These are phyloP conservation scores for Selaginella moellendorffii DNA, from an alignment of 75 land plant genomes.

Conservation along the genomic window DNA sequence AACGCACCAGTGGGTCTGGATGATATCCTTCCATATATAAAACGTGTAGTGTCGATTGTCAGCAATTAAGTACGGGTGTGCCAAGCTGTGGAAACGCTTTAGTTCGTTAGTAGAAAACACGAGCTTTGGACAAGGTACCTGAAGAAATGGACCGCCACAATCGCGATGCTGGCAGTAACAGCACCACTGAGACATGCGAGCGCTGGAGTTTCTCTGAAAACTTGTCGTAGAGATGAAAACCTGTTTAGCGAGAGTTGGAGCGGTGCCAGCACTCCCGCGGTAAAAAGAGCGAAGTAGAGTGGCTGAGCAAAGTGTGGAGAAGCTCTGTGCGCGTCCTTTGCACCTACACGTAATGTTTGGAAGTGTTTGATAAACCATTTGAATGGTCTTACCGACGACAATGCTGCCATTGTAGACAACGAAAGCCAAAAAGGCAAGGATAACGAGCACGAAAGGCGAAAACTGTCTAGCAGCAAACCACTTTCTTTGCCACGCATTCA, in stretches of 20 bases:
- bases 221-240: too few relatives aligned
- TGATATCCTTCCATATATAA: conserved; percentile 78
- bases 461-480: conserved; percentile 36
- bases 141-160: conserved; percentile 50
- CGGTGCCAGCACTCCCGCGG: conserved; percentile 46
- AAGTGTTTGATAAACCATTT: too few relatives aligned
- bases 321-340: conserved; percentile 85
- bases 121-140: conserved; percentile 28
- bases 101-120: neutral
- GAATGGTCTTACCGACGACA: conserved; percentile 75
- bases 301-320: conserved; percentile 88
- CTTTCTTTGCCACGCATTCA: conserved; percentile 39
- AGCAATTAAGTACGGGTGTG: conserved; percentile 88
- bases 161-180: too few relatives aligned
- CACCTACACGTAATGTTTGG: conserved; percentile 77
- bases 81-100: conserved; percentile 40
- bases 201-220: too few relatives aligned
- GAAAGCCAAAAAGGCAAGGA: conserved; percentile 43
- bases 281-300: conserved; percentile 51
- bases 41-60: conserved; percentile 92
- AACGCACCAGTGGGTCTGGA: conserved; percentile 48
- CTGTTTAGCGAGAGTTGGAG: conserved; percentile 31
- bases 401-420: conserved; percentile 75
- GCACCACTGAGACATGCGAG: too few relatives aligned
- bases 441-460: conserved; percentile 41